phyloP scores from a whole-genome alignment of 2,329 filamentous ascomycete genomes.

The Arthroderma uncinatum region DNA sequence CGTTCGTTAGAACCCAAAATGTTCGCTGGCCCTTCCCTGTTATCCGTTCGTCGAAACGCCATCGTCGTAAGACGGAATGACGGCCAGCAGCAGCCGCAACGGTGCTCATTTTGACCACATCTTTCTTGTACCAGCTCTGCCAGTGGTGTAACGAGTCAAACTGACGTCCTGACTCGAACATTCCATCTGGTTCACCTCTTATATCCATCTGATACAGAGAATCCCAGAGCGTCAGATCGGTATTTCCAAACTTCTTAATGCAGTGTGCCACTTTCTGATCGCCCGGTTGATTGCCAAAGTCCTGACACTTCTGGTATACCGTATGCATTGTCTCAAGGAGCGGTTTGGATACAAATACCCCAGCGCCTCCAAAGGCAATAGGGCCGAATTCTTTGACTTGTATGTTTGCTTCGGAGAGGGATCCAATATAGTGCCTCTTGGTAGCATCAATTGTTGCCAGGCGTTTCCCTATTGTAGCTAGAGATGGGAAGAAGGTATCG shows the following conservation, averaged over 20 bases:
- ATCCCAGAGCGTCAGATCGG: slow-evolving; percentile 32
- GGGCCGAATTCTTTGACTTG: slow-evolving; percentile 35
- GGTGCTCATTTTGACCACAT: slow-evolving; percentile 36
- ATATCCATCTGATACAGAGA: slow-evolving; percentile 37
- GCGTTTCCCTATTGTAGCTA: slow-evolving; percentile 29
- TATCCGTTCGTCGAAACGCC: slow-evolving; percentile 33
- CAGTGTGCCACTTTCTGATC: slow-evolving; percentile 37
- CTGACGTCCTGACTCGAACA: slow-evolving; percentile 34
- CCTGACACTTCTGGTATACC: slow-evolving; percentile 34
- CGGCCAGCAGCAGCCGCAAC: slow-evolving; percentile 32
- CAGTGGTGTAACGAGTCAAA: slow-evolving; percentile 37
- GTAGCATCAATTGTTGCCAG: slow-evolving; percentile 30
- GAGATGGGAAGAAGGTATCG: slow-evolving; percentile 35
- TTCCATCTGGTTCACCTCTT: slow-evolving; percentile 31
- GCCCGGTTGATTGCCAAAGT: slow-evolving; percentile 34
- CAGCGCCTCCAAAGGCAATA: slow-evolving; percentile 36
- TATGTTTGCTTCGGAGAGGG: slow-evolving; percentile 34
- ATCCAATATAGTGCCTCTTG: slow-evolving; percentile 35
- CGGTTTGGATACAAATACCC: slow-evolving; percentile 34
- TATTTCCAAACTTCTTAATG: slow-evolving; percentile 31
- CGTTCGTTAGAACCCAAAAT: slow-evolving; percentile 37
- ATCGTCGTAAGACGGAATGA: slow-evolving; percentile 34
- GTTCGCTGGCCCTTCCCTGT: slow-evolving; percentile 28
- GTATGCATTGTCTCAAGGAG: slow-evolving; percentile 29
- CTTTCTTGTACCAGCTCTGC: slow-evolving; percentile 36